Evolutionary conservation across 2,329 filamentous ascomycete genomes (phyloP), one percentile per base, ranked within the genome.

Genomic region (Tolypocladium nubicola): DNA sequence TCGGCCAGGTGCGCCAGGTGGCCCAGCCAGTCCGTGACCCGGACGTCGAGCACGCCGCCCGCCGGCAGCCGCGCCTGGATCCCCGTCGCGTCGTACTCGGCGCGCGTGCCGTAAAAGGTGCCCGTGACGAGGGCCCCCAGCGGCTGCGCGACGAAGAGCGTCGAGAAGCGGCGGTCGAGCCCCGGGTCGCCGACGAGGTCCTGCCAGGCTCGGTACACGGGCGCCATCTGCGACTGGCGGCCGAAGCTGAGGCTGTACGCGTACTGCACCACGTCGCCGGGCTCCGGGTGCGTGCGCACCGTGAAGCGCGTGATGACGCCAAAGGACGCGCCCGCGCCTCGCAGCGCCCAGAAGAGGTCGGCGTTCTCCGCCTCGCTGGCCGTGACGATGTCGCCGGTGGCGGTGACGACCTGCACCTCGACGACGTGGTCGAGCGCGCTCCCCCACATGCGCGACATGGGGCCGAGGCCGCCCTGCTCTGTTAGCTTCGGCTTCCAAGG

Each of bases 11-110:
- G 74, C 0, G 77, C 74, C 7, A 87, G 71, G 52, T 84, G 74
- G 8, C 76, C 83, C 23, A 88, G 71, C 84, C 85, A 89, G 70
- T 87, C 81, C 45, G 79, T 76, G 26, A 84, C 62, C n/a, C 79
- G 75, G 7, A 82, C 63, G 11, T 77, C 73, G 4, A 73, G 62
- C 13, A 66, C 67, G 6, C 73, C 66, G 13, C 67, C 71, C 6
- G 45, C 45, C 10, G 81, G 80, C 2, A 84, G 75, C 56, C 69
- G 73, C 23, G 68, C 64, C 2, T 73, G 69, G 30, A 84, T 82
- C 0, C 79, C 79, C 0, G 76, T 73, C 2, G 74, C 74, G 4
- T 78, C 64, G 63, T 77, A 87, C 64, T 87, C 83, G 0, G 71
- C 74, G 50, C 78, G 69, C 0, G 79, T 79, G 11, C 84, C 84